Evolutionary conservation across 208 protist species (phyloP).

Genomic region (Crithidia expoeki): DNA sequence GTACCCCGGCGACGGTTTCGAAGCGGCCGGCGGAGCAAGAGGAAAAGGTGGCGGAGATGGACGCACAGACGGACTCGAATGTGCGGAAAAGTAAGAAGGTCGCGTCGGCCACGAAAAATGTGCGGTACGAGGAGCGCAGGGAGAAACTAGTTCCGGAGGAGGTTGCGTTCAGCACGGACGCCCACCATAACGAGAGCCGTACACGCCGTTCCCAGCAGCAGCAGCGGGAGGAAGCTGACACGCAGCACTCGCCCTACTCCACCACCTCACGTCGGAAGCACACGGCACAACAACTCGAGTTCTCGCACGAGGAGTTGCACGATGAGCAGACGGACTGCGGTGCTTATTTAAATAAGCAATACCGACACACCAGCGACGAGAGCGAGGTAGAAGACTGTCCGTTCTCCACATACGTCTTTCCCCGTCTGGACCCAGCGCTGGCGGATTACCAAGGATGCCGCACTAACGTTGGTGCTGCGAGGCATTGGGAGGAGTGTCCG

Average conservation of each 20-base stretch:
- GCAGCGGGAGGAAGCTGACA: slow-evolving; percentile 1
- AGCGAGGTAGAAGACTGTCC: slow-evolving; percentile 27
- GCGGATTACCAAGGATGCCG: slow-evolving; percentile 30
- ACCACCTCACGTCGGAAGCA: slow-evolving; percentile 2
- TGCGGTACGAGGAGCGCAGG: slow-evolving; percentile 13
- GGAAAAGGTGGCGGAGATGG: slow-evolving; percentile 11
- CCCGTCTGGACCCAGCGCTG: slow-evolving; percentile 50
- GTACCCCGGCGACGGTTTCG: slow-evolving; percentile 23
- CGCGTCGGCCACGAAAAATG: not conserved
- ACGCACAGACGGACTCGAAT: not conserved
- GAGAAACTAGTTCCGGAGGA: slow-evolving; percentile 2
- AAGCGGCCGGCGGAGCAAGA: slow-evolving; percentile 12
- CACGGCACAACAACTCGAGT: slow-evolving; percentile 8
- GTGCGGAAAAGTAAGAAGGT: not conserved
- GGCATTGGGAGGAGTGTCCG: slow-evolving; percentile 23
- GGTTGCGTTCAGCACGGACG: slow-evolving; percentile 8
- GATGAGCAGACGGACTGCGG: not conserved
- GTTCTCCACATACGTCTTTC: slow-evolving; percentile 36
- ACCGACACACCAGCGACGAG: slow-evolving; percentile 4
- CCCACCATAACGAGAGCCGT: slow-evolving; percentile 3
- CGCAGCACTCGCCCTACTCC: slow-evolving; percentile 12
- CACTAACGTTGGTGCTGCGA: slow-evolving; percentile 3
- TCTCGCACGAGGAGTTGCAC: slow-evolving; percentile 10
- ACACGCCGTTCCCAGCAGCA: not conserved
- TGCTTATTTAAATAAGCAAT: not conserved